Conservation (phyloP, 352 stramenopile species). For the Phytophthora syringae region DNA sequence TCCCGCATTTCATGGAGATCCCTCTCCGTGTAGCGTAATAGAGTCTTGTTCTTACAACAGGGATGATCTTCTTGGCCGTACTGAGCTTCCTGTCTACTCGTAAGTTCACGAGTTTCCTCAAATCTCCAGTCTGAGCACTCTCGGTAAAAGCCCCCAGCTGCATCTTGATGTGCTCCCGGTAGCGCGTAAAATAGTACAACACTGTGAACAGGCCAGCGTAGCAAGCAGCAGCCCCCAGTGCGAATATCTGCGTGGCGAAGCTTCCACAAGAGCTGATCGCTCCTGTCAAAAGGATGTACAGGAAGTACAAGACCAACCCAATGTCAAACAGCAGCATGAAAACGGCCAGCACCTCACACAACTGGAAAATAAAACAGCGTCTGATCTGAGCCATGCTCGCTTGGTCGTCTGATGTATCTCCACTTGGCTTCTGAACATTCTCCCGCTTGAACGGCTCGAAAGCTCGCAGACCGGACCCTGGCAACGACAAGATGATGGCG, state of each 20-base stretch:
- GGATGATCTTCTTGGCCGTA: constrained; percentile 46
- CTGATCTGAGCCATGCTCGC: constrained; percentile 53
- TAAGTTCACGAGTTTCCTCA: constrained; percentile 53
- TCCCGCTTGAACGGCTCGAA: constrained; percentile 78
- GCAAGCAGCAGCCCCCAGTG: constrained; percentile 44
- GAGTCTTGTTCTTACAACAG: constrained; percentile 53
- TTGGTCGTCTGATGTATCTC: background rate
- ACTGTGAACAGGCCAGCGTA: constrained; percentile 61
- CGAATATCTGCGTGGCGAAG: constrained; percentile 51
- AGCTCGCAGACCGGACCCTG: constrained; percentile 48
- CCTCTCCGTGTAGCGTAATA: constrained; percentile 67
- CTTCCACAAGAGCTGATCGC: constrained; percentile 54
- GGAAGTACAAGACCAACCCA: constrained; percentile 57
- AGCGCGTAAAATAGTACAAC: constrained; percentile 69
- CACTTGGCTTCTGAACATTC: background rate
- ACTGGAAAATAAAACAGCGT: constrained; percentile 61
- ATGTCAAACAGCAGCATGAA: constrained; percentile 46
- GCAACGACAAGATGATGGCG: constrained; percentile 55
- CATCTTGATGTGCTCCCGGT: constrained; percentile 86
- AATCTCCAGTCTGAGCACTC: constrained; percentile 60
- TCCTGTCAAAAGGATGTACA: constrained; percentile 74
- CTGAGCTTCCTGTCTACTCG: constrained; percentile 39
- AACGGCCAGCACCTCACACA: constrained; percentile 61
- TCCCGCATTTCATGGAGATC: constrained; percentile 64
- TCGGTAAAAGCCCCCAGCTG: constrained; percentile 74